phyloP scores from a whole-genome alignment of 2,329 filamentous ascomycete species.

The Calonectria montana region DNA sequence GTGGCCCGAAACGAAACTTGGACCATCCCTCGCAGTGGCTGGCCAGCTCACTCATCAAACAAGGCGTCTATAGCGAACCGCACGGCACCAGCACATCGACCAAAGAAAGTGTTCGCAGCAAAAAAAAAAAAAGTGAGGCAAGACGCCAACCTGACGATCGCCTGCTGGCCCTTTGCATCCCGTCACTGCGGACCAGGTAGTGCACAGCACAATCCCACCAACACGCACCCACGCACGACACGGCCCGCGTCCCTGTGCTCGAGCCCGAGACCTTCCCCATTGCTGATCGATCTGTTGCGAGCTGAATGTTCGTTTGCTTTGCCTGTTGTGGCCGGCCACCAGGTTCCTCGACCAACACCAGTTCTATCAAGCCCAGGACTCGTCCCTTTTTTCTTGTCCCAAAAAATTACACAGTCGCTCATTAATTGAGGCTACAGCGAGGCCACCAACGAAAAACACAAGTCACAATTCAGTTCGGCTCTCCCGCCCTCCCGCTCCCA shows the following conservation, averaged over 20 bases:
- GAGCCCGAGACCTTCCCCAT: background rate
- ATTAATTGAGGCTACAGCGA: constrained; percentile 3
- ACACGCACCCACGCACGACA: background rate
- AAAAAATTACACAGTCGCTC: background rate
- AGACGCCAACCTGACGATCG: constrained; percentile 13
- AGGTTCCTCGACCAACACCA: constrained; percentile 23
- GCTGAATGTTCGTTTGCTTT: constrained; percentile 30
- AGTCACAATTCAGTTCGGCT: constrained; percentile 15
- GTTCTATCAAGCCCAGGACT: background rate
- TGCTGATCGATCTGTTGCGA: background rate
- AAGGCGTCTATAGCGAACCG: constrained; percentile 1
- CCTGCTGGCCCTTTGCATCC: background rate
- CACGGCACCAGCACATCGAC: constrained; percentile 3
- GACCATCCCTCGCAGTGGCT: constrained; percentile 27
- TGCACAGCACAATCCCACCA: background rate
- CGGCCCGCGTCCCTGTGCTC: background rate
- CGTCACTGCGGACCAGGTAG: background rate
- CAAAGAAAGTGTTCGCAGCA: constrained; percentile 5
- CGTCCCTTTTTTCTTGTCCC: background rate
- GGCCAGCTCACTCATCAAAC: constrained; percentile 20
- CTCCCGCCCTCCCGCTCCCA: constrained; percentile 14
- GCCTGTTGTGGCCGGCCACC: constrained; percentile 39
- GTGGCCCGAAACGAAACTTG: constrained; percentile 41
- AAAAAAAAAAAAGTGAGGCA: background rate
- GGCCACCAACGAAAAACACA: background rate